Conservation (phyloP, 148 eudicot genomes). For the Drosera capensis region DNA sequence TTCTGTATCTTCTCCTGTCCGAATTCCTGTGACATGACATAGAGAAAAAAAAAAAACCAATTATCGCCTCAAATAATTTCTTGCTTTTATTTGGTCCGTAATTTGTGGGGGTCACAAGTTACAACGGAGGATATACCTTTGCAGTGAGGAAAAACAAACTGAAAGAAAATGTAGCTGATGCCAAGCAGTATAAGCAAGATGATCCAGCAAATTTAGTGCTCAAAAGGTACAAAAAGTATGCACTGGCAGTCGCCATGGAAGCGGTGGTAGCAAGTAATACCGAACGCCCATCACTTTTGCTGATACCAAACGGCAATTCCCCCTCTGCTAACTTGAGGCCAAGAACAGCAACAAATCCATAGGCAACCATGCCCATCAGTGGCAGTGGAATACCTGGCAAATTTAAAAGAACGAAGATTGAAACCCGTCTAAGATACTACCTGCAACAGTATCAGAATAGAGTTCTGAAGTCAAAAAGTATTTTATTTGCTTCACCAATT, state of each 20-base stretch:
- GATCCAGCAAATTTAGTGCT: constrained; percentile 58
- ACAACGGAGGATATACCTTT: constrained; percentile 48
- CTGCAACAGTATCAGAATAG: constrained; percentile 10
- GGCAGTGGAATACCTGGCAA: constrained; percentile 90
- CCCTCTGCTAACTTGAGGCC: constrained; percentile 47
- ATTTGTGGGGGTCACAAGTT: background rate
- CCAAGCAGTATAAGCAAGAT: constrained; percentile 65
- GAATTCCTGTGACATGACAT: constrained; percentile 39
- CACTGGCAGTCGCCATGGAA: constrained; percentile 87
- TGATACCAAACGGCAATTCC: constrained; percentile 36
- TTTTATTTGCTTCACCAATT: background rate
- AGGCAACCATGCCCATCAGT: constrained; percentile 71
- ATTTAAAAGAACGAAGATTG: constrained; percentile 21
- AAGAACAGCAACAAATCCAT: constrained; percentile 55
- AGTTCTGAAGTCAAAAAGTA: constrained; percentile 9
- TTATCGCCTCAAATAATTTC: too few relatives aligned
- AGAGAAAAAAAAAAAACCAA: background rate
- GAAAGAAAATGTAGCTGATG: constrained; percentile 61
- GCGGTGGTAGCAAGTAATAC: constrained; percentile 51
- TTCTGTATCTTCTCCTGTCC: constrained; percentile 40
- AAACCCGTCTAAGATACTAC: constrained; percentile 13
- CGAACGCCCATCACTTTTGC: constrained; percentile 40
- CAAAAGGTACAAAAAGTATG: constrained; percentile 66
- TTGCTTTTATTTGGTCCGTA: background rate
- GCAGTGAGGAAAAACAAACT: constrained; percentile 54